Evolutionary conservation across 495 filamentous ascomycete genomes (phyloP), one percentile per base, ranked within the genome.

Genomic region (Podospora sp.): DNA sequence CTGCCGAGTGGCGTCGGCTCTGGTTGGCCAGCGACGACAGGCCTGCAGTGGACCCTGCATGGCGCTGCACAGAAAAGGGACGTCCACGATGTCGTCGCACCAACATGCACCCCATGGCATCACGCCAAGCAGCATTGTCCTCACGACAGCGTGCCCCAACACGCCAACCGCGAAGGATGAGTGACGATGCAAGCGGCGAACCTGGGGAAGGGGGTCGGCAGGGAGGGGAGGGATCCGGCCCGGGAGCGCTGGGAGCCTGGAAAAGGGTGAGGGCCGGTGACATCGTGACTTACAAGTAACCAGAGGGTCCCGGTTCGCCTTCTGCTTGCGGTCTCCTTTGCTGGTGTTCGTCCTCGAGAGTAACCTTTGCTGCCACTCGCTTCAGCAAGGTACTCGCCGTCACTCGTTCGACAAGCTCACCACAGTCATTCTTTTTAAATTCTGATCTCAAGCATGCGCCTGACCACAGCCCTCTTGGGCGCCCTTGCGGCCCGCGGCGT

Each of bases 371-470:
- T 55, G 52, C 52, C 52, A 55, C n/a, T 55, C 52, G 52, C 52
- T 55, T 55, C 52, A 55, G 52, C 52, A 26, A 55, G 52, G 52
- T 55, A n/a, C 21, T 26, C 52, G 52, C 52, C 22, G 52, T 55
- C 52, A 55, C 52, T 55, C 52, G 20, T 55, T 55, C 24, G 14
- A 46, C 40, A 46, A 6, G 2, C 40, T 46, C 40, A 20, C 22
- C 22, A 8, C 56, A 59, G 56, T 59, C 56, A 33, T 59, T 59
- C 56, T 22, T 59, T n/a, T 59, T 59, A 20, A 59, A 6, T 20
- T 22, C 3, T n/a, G 5, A n/a, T 16, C 40, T 46, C 11, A 46
- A 46, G 40, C 56, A 59, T 59, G 56, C 56, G 56, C 18, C 56
- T 29, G 18, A 29, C 56, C 26, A 1, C 26, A 14, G 56, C 56